Conservation (phyloP, 192 early-diverging fungal genomes). For the Cladochytrium replicatum region DNA sequence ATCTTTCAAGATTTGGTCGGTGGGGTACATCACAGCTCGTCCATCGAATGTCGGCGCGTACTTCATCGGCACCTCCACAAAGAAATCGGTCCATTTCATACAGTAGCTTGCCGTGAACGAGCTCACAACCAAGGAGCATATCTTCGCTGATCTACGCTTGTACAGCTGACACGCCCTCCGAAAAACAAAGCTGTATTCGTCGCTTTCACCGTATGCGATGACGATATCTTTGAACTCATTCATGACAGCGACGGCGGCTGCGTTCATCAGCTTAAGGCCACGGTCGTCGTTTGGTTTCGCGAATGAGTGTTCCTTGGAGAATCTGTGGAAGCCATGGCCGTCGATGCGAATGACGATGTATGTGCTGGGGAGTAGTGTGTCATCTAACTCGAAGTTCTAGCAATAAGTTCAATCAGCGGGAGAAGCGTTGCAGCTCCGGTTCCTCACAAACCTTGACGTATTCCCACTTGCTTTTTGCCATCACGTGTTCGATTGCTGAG, state of each 20-base stretch:
- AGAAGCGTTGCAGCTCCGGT: background rate
- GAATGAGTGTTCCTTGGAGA: constrained; percentile 74
- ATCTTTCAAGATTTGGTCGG: constrained; percentile 70
- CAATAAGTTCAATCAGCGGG: constrained; percentile 39
- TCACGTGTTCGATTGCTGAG: too few relatives aligned
- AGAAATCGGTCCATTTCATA: constrained; percentile 67
- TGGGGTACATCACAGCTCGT: constrained; percentile 80
- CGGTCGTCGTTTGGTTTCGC: constrained; percentile 73
- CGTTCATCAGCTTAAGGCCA: constrained; percentile 33
- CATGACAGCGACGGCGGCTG: constrained; percentile 47
- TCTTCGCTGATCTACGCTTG: constrained; percentile 68
- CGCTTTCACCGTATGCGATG: constrained; percentile 84
- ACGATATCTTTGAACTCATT: constrained; percentile 66
- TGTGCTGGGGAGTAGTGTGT: constrained; percentile 69
- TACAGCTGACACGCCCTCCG: constrained; percentile 51
- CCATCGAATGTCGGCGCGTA: constrained; percentile 89
- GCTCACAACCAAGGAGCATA: constrained; percentile 69
- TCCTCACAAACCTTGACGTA: constrained; percentile 51
- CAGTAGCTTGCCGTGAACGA: constrained; percentile 83
- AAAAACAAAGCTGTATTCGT: constrained; percentile 86
- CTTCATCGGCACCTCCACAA: constrained; percentile 48
- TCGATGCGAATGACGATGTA: constrained; percentile 90
- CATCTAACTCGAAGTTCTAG: constrained; percentile 70
- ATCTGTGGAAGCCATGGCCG: constrained; percentile 83
- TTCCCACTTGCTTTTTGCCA: constrained; percentile 92